Base-by-base conservation (phyloP, 306 rosid genomes). In the Ormosia semicastrata region DNA sequence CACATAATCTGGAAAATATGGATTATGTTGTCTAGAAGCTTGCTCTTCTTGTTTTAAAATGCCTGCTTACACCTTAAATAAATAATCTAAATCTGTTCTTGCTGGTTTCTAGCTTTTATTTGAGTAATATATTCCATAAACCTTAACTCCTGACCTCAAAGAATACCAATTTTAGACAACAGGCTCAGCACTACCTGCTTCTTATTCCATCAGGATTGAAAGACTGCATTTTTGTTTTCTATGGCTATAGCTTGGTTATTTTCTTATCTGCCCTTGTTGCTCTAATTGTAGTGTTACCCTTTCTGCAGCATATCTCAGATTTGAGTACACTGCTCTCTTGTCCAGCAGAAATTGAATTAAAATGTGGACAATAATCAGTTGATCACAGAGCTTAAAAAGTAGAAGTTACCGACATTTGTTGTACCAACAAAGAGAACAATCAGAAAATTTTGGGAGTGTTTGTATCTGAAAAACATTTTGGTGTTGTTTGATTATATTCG, bases 221-320 rank as follows among this genome's bases (percentile, higher is more conserved):
- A 79, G 37, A 18, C 36, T 59, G 10, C 63, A 7, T 75, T 71
- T 44, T 50, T 54, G 32, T 24, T 37, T 15, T 66, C 52, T 53
- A 53, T 52, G 4, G 37, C n/a, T 75, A 70, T 36, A 67, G 43
- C 67, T 60, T 56, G 34, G 30, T 6, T 52, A 56, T 81, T 41
- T 77, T 82, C 44, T 63, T 82, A 5, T 44, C 70, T 68, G 33
- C 75, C 44, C 32, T 71, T 71, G 40, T 65, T 60, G 43, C 44
- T 64, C 71, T 70, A 53, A 71, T 7, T 57, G 18, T 80, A 29
- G 32, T 82, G 54, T 72, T 81, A 24, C 46, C 46, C 59, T 81
- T 66, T 83, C 50, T 87, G 89, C 94, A 88, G 97, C 72, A 71
- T 17, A 64, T 60, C 50, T 62, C 46, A 37, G 49, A 40, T 36